Base-by-base conservation (phyloP, 192 early-diverging fungal genomes). In the Coemansia sp. region DNA sequence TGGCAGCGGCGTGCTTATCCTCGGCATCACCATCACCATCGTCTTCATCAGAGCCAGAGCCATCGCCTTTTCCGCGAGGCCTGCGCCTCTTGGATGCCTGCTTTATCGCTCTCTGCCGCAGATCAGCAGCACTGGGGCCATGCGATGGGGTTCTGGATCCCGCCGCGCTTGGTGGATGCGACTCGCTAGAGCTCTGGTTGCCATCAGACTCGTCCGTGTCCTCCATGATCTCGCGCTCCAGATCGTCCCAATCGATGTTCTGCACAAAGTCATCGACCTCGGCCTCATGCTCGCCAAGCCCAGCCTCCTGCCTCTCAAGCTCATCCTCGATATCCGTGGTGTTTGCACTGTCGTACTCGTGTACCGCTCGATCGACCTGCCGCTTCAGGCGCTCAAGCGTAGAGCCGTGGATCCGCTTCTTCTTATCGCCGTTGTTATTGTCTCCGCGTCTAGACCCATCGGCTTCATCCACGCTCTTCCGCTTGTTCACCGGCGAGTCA, bases 261-360 rank as follows among this genome's bases (percentile, higher is more conserved):
- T 86, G 83, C 21, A 91, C 71, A 64, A 89, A 89, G 23, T 74
- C 70, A 12, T 83, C 73, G 32, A 85, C 68, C 63, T 86, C 79
- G 56, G 63, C 77, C 39, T 81, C 85, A 68, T 86, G 83, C 41
- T 83, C 81, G 13, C 67, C 75, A 26, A 86, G 70, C 3, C 74
- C 71, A 2, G 78, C 77, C 32, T 84, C 80, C 47, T 84, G 76
- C 56, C 85, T 75, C 53, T 85, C 76, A 21, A 80, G 79, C 61
- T 79, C 73, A n/a, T 73, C 75, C 32, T 84, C 85, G 19, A 84
- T 65, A 15, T 81, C 76, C 1, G 70, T 80, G 10, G 83, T 84
- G 56, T 85, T 77, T 5, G 70, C 74, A 38, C 79, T 85, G 12
- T 82, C 83, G 37, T 72, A 79, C 18, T 84, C 84, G 26, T 67